A percentile compares a stretch with the other conserved stretches of the same genome.
These are phyloP conservation scores for Dactylellina haptotyla DNA, from an alignment of 2,329 filamentous ascomycete genomes.

Conservation along the genomic window DNA sequence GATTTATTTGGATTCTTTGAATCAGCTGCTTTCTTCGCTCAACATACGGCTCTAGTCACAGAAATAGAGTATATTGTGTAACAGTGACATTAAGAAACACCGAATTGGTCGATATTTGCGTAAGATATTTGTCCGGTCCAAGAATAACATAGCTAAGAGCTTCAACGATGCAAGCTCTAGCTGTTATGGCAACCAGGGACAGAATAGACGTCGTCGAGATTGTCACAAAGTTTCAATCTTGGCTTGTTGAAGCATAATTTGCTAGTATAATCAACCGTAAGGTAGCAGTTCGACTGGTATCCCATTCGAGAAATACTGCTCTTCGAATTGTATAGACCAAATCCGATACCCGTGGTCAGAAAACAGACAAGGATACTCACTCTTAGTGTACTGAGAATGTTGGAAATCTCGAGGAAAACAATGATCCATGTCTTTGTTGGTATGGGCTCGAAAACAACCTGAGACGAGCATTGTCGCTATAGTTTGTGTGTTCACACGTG, in stretches of 20 bases:
- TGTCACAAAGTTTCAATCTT: conserved; percentile 18
- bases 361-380: background rate
- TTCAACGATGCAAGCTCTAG: conserved; percentile 17
- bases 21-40: background rate
- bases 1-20: conserved; percentile 3
- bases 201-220: background rate
- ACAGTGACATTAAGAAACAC: background rate
- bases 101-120: conserved; percentile 13
- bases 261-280: background rate
- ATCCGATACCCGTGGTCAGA: background rate
- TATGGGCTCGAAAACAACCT: background rate
- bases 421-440: conserved; percentile 31
- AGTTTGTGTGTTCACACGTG: conserved; percentile 21
- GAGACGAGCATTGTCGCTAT: background rate
- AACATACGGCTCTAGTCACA: conserved; percentile 20
- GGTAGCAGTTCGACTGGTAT: background rate
- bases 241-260: conserved; percentile 4
- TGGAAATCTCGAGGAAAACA: background rate
- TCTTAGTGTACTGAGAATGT: background rate
- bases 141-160: conserved; percentile 15
- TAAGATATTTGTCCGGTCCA: conserved; percentile 20
- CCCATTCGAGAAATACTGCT: background rate
- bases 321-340: background rate
- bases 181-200: conserved; percentile 38
- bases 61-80: background rate